Percentiles rank a stretch among this genome's conserved stretches.
These are phyloP conservation scores for Lyophyllum atratum DNA, from an alignment of 768 basidiomycete species.

Conservation along the genomic window DNA sequence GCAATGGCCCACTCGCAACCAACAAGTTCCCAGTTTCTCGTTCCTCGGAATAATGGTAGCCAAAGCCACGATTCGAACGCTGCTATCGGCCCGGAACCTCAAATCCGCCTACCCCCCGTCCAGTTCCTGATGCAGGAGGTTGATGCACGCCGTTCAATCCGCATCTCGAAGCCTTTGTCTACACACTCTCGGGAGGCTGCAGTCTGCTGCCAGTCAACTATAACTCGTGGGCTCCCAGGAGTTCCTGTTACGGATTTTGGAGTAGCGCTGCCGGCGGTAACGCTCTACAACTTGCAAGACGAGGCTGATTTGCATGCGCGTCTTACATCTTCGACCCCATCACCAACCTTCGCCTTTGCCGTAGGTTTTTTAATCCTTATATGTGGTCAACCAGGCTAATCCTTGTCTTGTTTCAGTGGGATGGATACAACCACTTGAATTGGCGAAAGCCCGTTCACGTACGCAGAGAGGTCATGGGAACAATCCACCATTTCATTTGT, in stretches of 20 bases:
- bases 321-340: not conserved
- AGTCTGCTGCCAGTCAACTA: not conserved
- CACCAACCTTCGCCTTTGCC: not conserved
- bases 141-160: not conserved
- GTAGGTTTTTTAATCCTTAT: not conserved
- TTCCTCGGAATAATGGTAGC: not conserved
- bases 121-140: conserved; percentile 1
- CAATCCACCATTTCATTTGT: not conserved
- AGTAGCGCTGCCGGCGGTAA: not conserved
- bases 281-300: not conserved
- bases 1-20: not conserved
- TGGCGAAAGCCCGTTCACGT: not conserved
- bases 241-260: not conserved
- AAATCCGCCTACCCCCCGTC: not conserved
- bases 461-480: not conserved
- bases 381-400: not conserved
- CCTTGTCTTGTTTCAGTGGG: not conserved
- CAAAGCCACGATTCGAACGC: not conserved
- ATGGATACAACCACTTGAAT: conserved; percentile 5
- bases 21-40: not conserved
- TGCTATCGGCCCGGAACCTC: not conserved
- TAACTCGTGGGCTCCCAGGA: not conserved
- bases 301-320: not conserved
- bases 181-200: not conserved
- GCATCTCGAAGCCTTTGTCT: not conserved